phyloP scores from a whole-genome alignment of 2,329 filamentous ascomycete genomes.

The Alternaria arbusti region DNA sequence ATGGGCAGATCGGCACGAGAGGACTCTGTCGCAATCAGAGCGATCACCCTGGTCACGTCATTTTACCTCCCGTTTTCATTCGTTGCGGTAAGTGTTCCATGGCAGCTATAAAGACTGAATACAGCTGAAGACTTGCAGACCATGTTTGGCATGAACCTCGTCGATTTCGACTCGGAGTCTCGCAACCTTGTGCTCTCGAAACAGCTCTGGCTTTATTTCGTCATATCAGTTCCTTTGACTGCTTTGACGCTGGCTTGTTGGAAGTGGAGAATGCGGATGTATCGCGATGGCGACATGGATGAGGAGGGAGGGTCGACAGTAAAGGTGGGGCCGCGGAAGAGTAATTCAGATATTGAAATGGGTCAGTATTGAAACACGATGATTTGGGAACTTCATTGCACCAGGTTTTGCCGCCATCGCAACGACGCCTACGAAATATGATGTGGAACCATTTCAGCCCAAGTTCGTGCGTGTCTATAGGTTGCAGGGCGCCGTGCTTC shows the following conservation, averaged over 20 bases:
- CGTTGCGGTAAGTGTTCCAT: not conserved
- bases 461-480: no score
- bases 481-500: no score
- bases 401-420: no score
- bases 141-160: not conserved
- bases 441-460: no score
- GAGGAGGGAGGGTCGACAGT: fast-evolving
- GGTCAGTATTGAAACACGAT: not conserved
- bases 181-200: not conserved
- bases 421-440: no score
- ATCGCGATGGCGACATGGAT: not conserved
- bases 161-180: not conserved
- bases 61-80: not conserved
- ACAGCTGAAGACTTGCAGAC: not conserved
- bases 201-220: not conserved
- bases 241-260: not conserved
- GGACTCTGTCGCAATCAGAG: not conserved
- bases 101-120: fast-evolving
- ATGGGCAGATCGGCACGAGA: not conserved
- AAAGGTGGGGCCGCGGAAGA: fast-evolving
- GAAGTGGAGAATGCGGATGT: not conserved
- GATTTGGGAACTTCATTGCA: no score
- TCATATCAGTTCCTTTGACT: not conserved
- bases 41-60: not conserved
- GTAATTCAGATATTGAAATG: not conserved